Base-by-base conservation (phyloP, 805 yeast species). In the Saccharomycopsis fodiens region DNA sequence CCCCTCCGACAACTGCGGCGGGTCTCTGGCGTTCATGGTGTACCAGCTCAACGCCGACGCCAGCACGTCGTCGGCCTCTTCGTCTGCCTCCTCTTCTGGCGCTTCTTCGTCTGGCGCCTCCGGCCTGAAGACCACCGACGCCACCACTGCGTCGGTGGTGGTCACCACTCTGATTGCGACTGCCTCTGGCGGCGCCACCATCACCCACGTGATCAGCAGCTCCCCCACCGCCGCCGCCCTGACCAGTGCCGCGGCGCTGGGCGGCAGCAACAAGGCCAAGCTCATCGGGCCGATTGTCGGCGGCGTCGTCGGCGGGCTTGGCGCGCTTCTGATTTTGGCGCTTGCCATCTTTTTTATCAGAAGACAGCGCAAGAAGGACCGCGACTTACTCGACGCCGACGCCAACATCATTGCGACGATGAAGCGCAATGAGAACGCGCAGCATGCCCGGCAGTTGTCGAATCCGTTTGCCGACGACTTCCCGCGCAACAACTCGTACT, bases 1-100 rank as follows among this genome's bases (percentile, higher is more conserved):
- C 46, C 66, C 63, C 12, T 3, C 22, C 1, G 59, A 52, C 17
- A 59, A 41, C 17, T 69, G 74, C 52, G 74, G 74, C 21, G 73
- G 74, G 16, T 7, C 49, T 2, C 40, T 44, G 30, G 61, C 62
- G 2, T 69, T 57, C 56, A 38, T 41, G 21, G 42, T 50, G 6
- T 41, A 19, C 27, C n/a, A 37, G 12, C 15, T 40, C 1, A 32
- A 21, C 6, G 5, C 25, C 13, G 3, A 4, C n/a, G 7, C 34
- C 4, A 22, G 15, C 15, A 3, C n/a, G 15, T 22, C 40, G 10
- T 38, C 40, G 15, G 22, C 38, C 10, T 25, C 44, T 13, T 34
- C 48, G 5, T 10, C 34, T 22, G 16, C 35, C 6, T 7, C 38
- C 3, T 27, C 47, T 19, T 13, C 45, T 41, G 15, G 44, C 10